Conservation (phyloP, 1,284 basidiomycete species). For the Ceratobasidium sp. region DNA sequence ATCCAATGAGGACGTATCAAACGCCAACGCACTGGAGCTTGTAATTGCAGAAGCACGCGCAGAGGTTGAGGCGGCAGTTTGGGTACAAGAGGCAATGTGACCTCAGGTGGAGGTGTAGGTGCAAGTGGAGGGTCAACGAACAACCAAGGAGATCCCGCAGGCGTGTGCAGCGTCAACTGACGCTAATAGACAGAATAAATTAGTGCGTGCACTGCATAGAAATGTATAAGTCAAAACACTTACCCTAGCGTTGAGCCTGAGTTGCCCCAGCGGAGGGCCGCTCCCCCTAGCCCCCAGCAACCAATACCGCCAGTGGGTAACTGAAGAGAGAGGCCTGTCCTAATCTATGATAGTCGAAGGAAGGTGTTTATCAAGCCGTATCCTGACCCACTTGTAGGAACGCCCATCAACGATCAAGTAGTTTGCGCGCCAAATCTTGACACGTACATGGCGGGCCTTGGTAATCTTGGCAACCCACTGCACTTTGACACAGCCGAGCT, state of each 20-base stretch:
- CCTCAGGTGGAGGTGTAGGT: neutral
- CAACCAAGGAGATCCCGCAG: no score
- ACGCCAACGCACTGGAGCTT: neutral
- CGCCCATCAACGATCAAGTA: neutral
- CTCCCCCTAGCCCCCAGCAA: neutral
- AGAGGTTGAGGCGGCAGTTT: neutral
- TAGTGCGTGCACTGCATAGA: no score
- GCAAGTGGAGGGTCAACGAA: no score
- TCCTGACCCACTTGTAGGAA: neutral
- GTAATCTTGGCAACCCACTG: neutral
- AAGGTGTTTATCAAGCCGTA: neutral
- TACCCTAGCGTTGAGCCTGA: no score
- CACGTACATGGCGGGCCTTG: neutral
- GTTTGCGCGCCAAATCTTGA: neutral
- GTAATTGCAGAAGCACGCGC: neutral
- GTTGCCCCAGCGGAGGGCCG: no score
- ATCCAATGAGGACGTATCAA: neutral
- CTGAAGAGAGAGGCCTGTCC: neutral
- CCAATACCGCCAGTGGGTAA: neutral
- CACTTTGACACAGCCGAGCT: constrained; percentile 9
- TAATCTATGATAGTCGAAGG: neutral
- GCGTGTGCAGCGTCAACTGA: no score
- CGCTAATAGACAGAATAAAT: no score
- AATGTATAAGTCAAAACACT: no score
- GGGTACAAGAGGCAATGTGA: neutral